phyloP scores from a whole-genome alignment of 2,329 filamentous ascomycete genomes.

The Colletotrichum cereale region DNA sequence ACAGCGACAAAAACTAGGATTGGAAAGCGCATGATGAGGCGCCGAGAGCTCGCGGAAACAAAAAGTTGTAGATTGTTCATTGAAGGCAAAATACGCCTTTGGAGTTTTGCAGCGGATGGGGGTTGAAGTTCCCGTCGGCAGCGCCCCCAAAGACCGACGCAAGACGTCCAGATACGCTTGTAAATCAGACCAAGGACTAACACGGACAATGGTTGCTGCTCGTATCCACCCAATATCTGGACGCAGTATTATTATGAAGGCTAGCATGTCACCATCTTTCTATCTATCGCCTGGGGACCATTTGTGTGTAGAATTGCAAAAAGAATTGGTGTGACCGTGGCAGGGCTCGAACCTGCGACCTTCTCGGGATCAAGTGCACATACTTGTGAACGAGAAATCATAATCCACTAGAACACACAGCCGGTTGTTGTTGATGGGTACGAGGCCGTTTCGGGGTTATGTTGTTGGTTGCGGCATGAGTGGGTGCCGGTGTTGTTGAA shows the following conservation, averaged over 20 bases:
- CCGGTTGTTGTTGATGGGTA: no score
- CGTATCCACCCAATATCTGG: not conserved
- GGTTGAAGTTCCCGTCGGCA: not conserved
- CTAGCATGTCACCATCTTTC: not conserved
- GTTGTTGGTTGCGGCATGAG: no score
- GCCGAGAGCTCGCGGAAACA: not conserved
- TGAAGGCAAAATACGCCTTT: no score
- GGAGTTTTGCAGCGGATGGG: not conserved
- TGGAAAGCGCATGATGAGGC: not conserved
- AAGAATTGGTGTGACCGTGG: slow-evolving; percentile 21
- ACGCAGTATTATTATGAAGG: not conserved
- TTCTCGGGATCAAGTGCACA: slow-evolving; percentile 23
- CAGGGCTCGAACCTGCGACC: slow-evolving; percentile 32
- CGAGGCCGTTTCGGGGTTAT: no score
- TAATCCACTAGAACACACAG: slow-evolving; percentile 31
- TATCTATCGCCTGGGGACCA: not conserved
- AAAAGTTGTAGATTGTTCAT: not conserved
- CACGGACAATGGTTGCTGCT: not conserved
- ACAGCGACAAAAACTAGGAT: slow-evolving; percentile 14
- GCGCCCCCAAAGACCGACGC: not conserved
- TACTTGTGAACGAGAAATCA: slow-evolving; percentile 30
- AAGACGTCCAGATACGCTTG: not conserved
- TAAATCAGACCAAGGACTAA: not conserved
- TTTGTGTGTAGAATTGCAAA: not conserved
- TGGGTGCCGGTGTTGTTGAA: not conserved